Evolutionary conservation across 441 rosid species (phyloP).

Genomic region (Capsella rubella): DNA sequence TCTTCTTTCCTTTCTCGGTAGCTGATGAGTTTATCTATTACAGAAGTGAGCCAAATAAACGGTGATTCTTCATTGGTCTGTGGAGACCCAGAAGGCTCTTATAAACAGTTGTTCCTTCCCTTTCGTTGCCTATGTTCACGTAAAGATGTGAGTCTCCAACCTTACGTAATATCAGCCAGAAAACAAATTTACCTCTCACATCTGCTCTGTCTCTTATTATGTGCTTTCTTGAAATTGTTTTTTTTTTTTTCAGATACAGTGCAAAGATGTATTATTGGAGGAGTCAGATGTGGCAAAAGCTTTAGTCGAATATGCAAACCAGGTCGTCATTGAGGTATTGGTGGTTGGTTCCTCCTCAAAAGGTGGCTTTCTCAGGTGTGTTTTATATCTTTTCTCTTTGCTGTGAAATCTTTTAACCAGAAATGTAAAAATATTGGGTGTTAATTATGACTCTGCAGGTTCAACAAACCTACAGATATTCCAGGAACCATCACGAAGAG

Average conservation of each 20-base stretch:
- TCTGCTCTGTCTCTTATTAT: slow-evolving; percentile 24
- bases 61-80: slow-evolving; percentile 48
- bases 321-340: slow-evolving; percentile 67
- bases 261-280: slow-evolving; percentile 80
- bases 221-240: slow-evolving; percentile 18
- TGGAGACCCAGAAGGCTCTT: slow-evolving; percentile 58
- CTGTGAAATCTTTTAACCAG: not conserved
- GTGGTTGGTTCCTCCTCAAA: slow-evolving; percentile 72
- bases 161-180: not conserved
- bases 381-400: slow-evolving; percentile 4
- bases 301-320: slow-evolving; percentile 64
- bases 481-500: slow-evolving; percentile 59
- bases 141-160: slow-evolving; percentile 65
- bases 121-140: slow-evolving; percentile 95
- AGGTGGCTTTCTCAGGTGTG: slow-evolving; percentile 81
- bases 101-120: slow-evolving; percentile 82
- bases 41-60: slow-evolving; percentile 53
- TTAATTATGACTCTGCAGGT: slow-evolving; percentile 48
- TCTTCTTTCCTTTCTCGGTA: slow-evolving; percentile 22
- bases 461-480: slow-evolving; percentile 62
- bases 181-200: not conserved
- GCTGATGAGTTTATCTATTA: slow-evolving; percentile 29
- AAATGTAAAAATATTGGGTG: not conserved
- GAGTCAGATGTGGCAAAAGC: slow-evolving; percentile 79
- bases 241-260: slow-evolving; percentile 61